These are phyloP conservation scores for Hygrophorus russula DNA, from an alignment of 768 basidiomycete species.

Conservation along the genomic window DNA sequence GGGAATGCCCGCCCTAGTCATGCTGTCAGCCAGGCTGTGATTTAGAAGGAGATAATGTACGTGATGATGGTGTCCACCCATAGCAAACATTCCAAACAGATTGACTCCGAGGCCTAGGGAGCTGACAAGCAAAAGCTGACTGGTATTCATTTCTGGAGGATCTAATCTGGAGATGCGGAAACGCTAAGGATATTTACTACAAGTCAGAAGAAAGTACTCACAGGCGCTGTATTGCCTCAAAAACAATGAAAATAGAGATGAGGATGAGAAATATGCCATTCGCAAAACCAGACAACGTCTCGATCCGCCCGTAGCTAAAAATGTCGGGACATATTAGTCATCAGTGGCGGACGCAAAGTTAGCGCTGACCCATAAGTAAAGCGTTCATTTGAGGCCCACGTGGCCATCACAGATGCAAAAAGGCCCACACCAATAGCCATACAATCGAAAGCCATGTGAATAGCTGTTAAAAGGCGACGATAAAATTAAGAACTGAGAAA, in stretches of 20 bases:
- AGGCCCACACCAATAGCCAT: conserved; percentile 94
- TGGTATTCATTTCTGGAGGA: conserved; percentile 97
- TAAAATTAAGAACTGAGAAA: conserved; percentile 3
- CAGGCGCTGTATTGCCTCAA: conserved; percentile 95
- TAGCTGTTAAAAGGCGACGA: conserved; percentile 43
- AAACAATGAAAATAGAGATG: conserved; percentile 96
- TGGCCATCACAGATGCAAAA: conserved; percentile 95
- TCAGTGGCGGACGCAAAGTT: conserved; percentile 12
- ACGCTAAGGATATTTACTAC: not conserved
- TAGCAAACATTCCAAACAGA: conserved; percentile 97
- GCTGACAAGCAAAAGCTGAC: conserved; percentile 82
- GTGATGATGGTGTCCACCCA: conserved; percentile 90
- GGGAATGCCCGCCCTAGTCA: conserved; percentile 38
- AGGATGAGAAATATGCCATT: conserved; percentile 91
- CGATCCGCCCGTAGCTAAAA: conserved; percentile 82
- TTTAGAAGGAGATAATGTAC: conserved; percentile 25
- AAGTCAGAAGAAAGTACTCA: conserved; percentile 23
- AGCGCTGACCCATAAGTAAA: conserved; percentile 81
- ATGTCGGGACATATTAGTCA: conserved; percentile 1
- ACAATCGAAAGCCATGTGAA: conserved; percentile 99
- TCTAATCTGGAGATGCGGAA: conserved; percentile 46
- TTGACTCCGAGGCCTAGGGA: conserved; percentile 87
- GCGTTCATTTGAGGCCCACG: conserved; percentile 88
- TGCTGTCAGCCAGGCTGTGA: conserved; percentile 3
- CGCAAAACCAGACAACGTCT: conserved; percentile 95